Percentiles rank a stretch among this genome's conserved stretches.
These are phyloP conservation scores for Pseudogymnoascus sp. DNA, from an alignment of 2,329 filamentous ascomycete genomes.

Conservation along the genomic window DNA sequence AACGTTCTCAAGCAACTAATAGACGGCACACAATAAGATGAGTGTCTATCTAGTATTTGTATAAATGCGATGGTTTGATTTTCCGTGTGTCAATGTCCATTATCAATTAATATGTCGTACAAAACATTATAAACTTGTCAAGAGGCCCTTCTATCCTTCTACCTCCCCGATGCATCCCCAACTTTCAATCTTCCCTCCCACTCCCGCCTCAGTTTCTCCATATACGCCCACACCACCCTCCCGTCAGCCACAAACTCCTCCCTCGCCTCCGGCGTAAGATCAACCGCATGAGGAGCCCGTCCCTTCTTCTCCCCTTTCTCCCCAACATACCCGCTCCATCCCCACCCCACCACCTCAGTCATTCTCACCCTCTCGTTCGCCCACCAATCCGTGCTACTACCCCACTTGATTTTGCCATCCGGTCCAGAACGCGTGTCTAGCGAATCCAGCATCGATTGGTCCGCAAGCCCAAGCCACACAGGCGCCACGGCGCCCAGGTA, in stretches of 20 bases:
- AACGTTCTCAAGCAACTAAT: neutral
- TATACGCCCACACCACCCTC: conserved; percentile 54
- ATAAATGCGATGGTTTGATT: neutral
- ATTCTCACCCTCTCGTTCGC: conserved; percentile 57
- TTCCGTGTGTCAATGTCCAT: neutral
- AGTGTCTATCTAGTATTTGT: neutral
- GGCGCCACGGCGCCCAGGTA: conserved; percentile 71
- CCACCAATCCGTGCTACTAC: conserved; percentile 55
- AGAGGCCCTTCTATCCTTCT: conserved; percentile 1
- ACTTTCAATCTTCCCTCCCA: conserved; percentile 48
- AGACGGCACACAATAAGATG: neutral
- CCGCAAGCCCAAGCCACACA: conserved; percentile 68
- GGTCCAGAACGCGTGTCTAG: conserved; percentile 36
- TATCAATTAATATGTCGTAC: neutral
- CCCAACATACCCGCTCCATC: conserved; percentile 53
- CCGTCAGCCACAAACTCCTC: conserved; percentile 56
- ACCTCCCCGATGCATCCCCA: conserved; percentile 13
- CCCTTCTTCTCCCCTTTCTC: conserved; percentile 45
- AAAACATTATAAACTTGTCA: neutral
- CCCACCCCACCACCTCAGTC: conserved; percentile 85
- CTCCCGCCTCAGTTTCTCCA: conserved; percentile 60
- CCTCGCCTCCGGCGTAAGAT: conserved; percentile 52
- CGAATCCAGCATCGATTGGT: conserved; percentile 52
- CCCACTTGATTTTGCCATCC: conserved; percentile 65
- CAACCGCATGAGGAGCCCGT: conserved; percentile 48